These are phyloP conservation scores for Blastocystis sp. DNA, from an alignment of 352 stramenopile species.

Conservation along the genomic window DNA sequence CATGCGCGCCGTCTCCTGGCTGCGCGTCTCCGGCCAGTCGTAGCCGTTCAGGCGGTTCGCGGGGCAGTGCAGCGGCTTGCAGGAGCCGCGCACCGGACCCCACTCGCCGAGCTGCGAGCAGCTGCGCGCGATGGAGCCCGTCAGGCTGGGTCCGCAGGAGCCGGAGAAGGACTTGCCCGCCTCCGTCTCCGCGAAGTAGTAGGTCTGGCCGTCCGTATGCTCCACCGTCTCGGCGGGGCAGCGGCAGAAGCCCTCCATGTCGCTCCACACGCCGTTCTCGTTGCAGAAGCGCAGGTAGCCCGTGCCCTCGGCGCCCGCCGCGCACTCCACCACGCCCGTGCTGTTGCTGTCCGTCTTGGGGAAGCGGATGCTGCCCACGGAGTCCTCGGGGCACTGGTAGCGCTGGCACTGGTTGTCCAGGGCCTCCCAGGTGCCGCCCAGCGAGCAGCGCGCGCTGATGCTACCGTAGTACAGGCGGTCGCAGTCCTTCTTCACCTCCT, in stretches of 20 bases:
- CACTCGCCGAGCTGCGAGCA: conserved; percentile 20
- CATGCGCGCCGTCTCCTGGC: background rate
- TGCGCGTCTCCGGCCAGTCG: conserved; percentile 50
- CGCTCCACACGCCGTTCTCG: conserved; percentile 20
- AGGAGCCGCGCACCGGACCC: conserved; percentile 7
- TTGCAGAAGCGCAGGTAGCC: conserved; percentile 57
- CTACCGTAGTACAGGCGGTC: background rate
- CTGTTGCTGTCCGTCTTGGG: conserved; percentile 13
- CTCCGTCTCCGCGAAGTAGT: conserved; percentile 5
- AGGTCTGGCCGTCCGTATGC: conserved; percentile 27
- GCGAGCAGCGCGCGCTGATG: conserved; percentile 25
- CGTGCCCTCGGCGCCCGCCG: background rate
- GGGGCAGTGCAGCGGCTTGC: conserved; percentile 40
- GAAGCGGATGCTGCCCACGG: conserved; percentile 1
- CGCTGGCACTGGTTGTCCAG: conserved; percentile 48
- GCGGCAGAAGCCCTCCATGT: conserved; percentile 1
- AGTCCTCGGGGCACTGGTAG: background rate
- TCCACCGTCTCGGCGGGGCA: conserved; percentile 27
- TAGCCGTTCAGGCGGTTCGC: conserved; percentile 1
- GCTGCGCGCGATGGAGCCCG: conserved; percentile 18
- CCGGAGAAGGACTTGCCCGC: background rate
- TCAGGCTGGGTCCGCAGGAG: conserved; percentile 5
- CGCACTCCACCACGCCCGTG: background rate
- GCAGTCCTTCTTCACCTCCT: conserved; percentile 3
- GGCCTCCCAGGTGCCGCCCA: conserved; percentile 21